A percentile compares a stretch with the other conserved stretches of the same genome.
Conservation (phyloP, 169 alveolate species). For the Plasmodium gaboni region DNA sequence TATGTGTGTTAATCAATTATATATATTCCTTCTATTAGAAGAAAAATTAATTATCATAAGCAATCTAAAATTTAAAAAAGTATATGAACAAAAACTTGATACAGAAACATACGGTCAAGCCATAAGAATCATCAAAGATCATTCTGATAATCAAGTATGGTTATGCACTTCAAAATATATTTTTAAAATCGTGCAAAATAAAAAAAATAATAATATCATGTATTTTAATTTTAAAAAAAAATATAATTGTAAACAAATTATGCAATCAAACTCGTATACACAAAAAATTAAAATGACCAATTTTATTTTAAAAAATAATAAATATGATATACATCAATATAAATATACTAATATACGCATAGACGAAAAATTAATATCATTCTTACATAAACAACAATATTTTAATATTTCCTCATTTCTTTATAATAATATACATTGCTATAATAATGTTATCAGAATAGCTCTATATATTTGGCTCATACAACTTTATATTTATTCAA, state of each 20-base stretch:
- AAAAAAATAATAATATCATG: constrained; percentile 33
- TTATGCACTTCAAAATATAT: constrained; percentile 72
- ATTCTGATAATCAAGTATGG: constrained; percentile 70
- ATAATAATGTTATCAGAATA: constrained; percentile 33
- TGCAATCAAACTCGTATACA: constrained; percentile 13
- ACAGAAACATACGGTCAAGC: constrained; percentile 69
- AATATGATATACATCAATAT: constrained; percentile 64
- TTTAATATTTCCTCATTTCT: constrained; percentile 32
- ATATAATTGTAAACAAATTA: constrained; percentile 20
- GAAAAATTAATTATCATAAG: constrained; percentile 68
- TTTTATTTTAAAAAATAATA: constrained; percentile 48
- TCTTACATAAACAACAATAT: constrained; percentile 70
- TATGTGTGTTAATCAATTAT: constrained; percentile 62
- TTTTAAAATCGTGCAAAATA: constrained; percentile 48
- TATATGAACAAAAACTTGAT: constrained; percentile 55
- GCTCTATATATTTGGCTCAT: constrained; percentile 70
- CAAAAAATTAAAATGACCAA: constrained; percentile 49
- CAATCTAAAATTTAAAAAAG: constrained; percentile 49
- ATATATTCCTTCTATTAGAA: constrained; percentile 63
- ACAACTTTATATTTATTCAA: constrained; percentile 50
- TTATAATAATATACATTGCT: constrained; percentile 62
- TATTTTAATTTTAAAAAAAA: constrained; percentile 14
- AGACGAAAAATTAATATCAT: constrained; percentile 66
- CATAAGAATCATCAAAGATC: constrained; percentile 66
- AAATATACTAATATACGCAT: constrained; percentile 45